Percentiles rank a stretch among this genome's conserved stretches.
These are phyloP conservation scores for Rhododendron vialii DNA, from an alignment of 148 eudicot genomes.

Conservation along the genomic window DNA sequence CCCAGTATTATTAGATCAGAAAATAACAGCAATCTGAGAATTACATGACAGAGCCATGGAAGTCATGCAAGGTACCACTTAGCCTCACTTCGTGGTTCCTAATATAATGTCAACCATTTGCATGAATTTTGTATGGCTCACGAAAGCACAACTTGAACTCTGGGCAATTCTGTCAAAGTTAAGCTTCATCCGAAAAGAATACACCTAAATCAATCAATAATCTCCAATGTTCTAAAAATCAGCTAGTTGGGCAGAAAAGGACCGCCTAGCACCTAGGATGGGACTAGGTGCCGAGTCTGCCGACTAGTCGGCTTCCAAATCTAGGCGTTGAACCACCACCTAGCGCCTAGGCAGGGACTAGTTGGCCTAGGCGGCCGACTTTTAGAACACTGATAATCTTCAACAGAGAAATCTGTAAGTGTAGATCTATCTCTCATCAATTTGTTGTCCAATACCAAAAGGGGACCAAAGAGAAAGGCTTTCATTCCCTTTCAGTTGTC, in stretches of 20 bases:
- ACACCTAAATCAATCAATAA: background rate
- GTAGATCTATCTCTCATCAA: background rate
- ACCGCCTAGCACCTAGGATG: too few relatives aligned
- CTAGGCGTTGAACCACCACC: too few relatives aligned
- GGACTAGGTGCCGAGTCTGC: too few relatives aligned
- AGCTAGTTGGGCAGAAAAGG: too few relatives aligned
- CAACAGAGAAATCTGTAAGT: background rate
- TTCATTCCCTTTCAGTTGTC: background rate
- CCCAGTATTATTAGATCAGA: background rate
- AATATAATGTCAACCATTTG: background rate
- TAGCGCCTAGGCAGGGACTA: too few relatives aligned
- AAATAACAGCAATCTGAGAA: background rate
- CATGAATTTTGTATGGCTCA: background rate
- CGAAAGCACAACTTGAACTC: background rate
- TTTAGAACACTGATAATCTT: background rate
- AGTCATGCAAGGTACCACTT: background rate
- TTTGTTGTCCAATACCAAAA: background rate
- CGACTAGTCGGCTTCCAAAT: too few relatives aligned
- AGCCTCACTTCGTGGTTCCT: background rate
- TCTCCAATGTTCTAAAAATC: background rate
- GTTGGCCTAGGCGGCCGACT: too few relatives aligned
- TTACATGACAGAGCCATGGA: background rate
- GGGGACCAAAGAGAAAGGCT: background rate
- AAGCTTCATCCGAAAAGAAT: background rate
- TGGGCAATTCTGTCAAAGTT: background rate